These are phyloP conservation scores for Botrytis byssoidea DNA, from an alignment of 2,329 filamentous ascomycete species.

Conservation along the genomic window DNA sequence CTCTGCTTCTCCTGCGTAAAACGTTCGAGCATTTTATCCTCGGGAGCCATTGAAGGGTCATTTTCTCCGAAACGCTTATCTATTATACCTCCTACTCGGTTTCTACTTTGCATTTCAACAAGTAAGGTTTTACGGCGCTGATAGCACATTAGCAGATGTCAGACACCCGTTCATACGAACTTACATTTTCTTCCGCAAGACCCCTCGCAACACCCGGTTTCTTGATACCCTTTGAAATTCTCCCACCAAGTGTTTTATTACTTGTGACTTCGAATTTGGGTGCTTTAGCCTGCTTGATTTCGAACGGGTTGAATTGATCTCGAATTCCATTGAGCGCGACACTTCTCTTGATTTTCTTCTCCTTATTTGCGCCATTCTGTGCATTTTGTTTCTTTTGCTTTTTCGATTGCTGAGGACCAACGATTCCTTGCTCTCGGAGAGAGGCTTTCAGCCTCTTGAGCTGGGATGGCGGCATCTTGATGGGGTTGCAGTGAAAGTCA, in stretches of 20 bases:
- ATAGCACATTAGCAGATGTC: slow-evolving; percentile 23
- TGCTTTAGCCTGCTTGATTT: slow-evolving; percentile 77
- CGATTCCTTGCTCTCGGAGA: slow-evolving; percentile 82
- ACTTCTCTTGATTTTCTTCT: slow-evolving; percentile 74
- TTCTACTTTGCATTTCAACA: slow-evolving; percentile 76
- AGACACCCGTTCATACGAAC: slow-evolving; percentile 31
- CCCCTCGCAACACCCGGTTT: slow-evolving; percentile 84
- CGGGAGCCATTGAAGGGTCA: slow-evolving; percentile 87
- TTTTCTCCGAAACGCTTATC: slow-evolving; percentile 96
- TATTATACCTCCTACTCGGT: slow-evolving; percentile 88
- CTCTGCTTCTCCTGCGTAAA: slow-evolving; percentile 86
- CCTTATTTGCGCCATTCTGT: slow-evolving; percentile 62
- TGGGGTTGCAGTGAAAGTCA: background rate
- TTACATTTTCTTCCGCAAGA: slow-evolving; percentile 77
- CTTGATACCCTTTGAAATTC: slow-evolving; percentile 57
- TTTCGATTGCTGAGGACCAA: slow-evolving; percentile 90
- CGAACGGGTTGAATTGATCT: slow-evolving; percentile 97
- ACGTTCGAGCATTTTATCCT: slow-evolving; percentile 87
- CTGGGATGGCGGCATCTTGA: slow-evolving; percentile 86
- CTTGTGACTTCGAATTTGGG: slow-evolving; percentile 85
- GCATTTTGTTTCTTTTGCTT: slow-evolving; percentile 81
- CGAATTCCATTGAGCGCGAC: slow-evolving; percentile 81
- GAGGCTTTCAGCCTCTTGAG: slow-evolving; percentile 93
- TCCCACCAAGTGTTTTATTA: slow-evolving; percentile 51
- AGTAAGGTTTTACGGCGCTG: slow-evolving; percentile 27